Conservation (phyloP, 2,329 filamentous ascomycete species). For the Aspergillus udagawae region DNA sequence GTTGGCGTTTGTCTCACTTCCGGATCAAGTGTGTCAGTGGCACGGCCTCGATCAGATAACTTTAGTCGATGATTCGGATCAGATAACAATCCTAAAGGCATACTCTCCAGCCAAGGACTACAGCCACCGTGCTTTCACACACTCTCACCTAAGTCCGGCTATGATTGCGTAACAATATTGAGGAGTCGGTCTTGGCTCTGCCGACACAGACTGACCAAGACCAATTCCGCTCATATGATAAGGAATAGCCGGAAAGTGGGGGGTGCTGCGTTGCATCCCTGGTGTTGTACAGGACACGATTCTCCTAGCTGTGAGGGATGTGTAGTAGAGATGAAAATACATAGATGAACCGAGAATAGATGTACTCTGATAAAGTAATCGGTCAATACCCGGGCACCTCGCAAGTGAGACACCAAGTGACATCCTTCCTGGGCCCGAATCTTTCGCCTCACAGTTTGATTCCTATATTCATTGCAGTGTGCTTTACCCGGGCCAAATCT, state of each 20-base stretch:
- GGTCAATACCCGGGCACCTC: too few relatives aligned
- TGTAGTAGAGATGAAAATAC: background rate
- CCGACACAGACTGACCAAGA: too few relatives aligned
- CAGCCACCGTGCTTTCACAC: background rate
- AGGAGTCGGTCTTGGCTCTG: background rate
- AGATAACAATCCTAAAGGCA: conserved; percentile 2
- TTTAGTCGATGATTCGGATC: conserved; percentile 4
- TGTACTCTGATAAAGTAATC: background rate
- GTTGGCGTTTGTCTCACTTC: background rate
- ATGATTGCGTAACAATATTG: background rate
- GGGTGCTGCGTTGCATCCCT: background rate
- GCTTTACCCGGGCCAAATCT: background rate
- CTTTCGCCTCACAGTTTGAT: background rate
- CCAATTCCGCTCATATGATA: background rate
- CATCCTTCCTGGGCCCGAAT: too few relatives aligned
- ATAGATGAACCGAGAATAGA: background rate
- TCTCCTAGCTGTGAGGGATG: too few relatives aligned
- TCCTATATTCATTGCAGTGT: background rate
- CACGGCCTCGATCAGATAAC: conserved; percentile 5
- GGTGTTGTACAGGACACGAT: too few relatives aligned
- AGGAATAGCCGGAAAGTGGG: background rate
- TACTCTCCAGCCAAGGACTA: background rate
- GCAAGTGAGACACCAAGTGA: background rate
- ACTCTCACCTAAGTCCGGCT: background rate
- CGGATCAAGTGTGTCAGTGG: background rate